phyloP scores from a whole-genome alignment of 768 basidiomycete species.

The Termitomyces sp. region DNA sequence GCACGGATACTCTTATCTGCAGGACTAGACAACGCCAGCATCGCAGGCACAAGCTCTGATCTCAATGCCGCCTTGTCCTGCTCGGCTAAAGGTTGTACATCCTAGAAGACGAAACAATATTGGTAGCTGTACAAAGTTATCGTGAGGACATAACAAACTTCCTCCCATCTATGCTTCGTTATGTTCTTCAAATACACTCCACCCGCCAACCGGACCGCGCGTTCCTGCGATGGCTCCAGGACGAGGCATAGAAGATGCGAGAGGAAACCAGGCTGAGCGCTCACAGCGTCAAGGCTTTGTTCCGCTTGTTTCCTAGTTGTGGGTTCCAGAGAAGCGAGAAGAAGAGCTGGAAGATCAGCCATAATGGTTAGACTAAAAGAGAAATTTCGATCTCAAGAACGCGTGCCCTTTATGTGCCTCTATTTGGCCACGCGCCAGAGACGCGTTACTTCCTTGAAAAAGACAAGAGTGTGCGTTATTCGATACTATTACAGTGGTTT shows the following conservation, averaged over 20 bases:
- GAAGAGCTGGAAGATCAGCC: constrained; percentile 64
- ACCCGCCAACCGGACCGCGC: constrained; percentile 73
- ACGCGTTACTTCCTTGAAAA: background rate
- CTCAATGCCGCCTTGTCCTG: constrained; percentile 72
- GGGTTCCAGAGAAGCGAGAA: constrained; percentile 68
- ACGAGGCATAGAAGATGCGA: constrained; percentile 73
- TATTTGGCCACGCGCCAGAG: constrained; percentile 9
- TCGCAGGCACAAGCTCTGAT: constrained; percentile 78
- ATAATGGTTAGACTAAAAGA: constrained; percentile 25
- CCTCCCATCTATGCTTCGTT: constrained; percentile 83
- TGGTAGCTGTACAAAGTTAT: background rate
- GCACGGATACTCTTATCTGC: constrained; percentile 68
- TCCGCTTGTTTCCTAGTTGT: constrained; percentile 76
- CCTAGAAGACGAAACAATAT: constrained; percentile 32
- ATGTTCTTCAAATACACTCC: constrained; percentile 92
- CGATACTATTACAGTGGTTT: background rate
- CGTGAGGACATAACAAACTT: constrained; percentile 41
- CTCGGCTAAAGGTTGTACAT: constrained; percentile 64
- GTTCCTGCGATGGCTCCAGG: constrained; percentile 60
- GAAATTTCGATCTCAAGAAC: constrained; percentile 8
- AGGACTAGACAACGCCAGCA: constrained; percentile 78
- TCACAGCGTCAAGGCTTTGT: constrained; percentile 60
- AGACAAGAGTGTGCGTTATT: background rate
- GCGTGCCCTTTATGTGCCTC: constrained; percentile 13
- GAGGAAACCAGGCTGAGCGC: constrained; percentile 73